Evolutionary conservation across 371 early-diverging fungal species (phyloP).

Genomic region (Syncephalastrum sp.): DNA sequence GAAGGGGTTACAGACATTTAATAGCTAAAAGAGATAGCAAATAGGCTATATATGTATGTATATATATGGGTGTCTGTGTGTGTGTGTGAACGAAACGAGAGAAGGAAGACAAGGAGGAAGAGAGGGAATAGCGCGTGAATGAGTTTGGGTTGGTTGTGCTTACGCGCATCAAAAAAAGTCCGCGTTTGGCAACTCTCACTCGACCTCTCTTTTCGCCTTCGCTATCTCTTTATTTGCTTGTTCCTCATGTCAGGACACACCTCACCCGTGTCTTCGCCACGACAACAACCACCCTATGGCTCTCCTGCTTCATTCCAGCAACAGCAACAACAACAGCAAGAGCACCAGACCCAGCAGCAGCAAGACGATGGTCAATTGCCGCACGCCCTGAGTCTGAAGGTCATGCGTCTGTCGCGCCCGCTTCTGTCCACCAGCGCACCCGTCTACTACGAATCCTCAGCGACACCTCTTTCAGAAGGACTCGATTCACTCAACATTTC

Average conservation of each 20-base stretch:
- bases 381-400: conserved; percentile 83
- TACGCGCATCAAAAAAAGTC: neutral
- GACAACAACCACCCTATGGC: conserved; percentile 8
- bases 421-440: conserved; percentile 60
- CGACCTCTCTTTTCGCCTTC: neutral
- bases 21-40: too few species aligned
- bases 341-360: conserved; percentile 4
- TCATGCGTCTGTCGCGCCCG: conserved; percentile 90
- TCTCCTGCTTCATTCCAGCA: neutral
- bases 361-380: conserved; percentile 45
- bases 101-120: conserved; percentile 12
- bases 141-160: neutral
- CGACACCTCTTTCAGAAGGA: conserved; percentile 29
- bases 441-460: conserved; percentile 42
- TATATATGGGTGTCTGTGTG: too few species aligned
- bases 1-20: conserved; percentile 17
- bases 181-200: neutral
- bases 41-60: too few species aligned
- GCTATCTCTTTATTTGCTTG: neutral
- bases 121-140: neutral
- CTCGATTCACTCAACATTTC: conserved; percentile 44
- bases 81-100: conserved; percentile 4
- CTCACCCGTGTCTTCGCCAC: conserved; percentile 16
- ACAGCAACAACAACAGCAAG: conserved; percentile 1
- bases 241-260: conserved; percentile 11